Evolutionary conservation across 305 asterid species (phyloP).

Genomic region (Euphrasia arctica): DNA sequence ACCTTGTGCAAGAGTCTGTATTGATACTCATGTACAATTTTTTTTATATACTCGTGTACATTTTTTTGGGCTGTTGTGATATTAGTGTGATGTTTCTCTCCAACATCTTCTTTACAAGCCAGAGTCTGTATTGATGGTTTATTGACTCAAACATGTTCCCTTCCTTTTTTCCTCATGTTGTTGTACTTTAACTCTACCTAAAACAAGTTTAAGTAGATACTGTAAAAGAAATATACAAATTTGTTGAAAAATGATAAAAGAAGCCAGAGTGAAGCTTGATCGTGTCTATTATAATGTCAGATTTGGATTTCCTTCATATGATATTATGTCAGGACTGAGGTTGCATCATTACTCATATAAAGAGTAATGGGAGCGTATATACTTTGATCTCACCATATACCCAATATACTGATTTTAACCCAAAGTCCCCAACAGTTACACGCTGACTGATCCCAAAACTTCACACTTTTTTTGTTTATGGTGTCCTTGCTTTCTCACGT

Average conservation of each 20-base stretch:
- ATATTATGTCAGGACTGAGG: conserved; percentile 5
- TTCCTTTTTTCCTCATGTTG: not conserved
- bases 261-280: not conserved
- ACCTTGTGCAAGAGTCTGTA: too few relatives aligned
- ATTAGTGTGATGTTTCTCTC: not conserved
- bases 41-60: not conserved
- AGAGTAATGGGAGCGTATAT: not conserved
- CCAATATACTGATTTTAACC: not conserved
- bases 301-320: not conserved
- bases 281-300: not conserved
- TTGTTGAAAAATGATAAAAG: not conserved
- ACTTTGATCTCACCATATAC: not conserved
- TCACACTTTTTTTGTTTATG: conserved; percentile 13
- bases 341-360: conserved; percentile 9
- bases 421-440: not conserved
- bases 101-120: not conserved
- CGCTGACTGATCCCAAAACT: not conserved
- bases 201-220: not conserved
- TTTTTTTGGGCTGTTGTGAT: not conserved
- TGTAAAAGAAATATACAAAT: not conserved
- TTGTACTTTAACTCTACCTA: not conserved
- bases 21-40: too few relatives aligned
- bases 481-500: conserved; percentile 10
- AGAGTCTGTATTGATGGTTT: not conserved
- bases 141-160: not conserved